These are phyloP conservation scores for Tricholoma matsutake DNA, from an alignment of 768 basidiomycete species.

Conservation along the genomic window DNA sequence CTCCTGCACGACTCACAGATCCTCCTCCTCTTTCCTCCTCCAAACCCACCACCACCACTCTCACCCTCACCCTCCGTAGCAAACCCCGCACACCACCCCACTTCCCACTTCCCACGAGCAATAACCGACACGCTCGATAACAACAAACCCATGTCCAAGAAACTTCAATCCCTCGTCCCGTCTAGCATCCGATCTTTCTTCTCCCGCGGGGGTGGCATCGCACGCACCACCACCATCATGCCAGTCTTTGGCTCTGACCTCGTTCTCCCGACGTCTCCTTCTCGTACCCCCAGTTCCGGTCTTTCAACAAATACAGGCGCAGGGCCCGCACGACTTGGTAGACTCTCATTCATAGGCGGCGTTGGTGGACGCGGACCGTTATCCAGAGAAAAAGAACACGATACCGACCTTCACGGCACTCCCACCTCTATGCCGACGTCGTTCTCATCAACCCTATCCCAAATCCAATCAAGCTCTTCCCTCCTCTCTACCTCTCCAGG, in stretches of 20 bases:
- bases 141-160: slow-evolving; percentile 15
- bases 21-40: slow-evolving; percentile 40
- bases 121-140: background rate
- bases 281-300: slow-evolving; percentile 9
- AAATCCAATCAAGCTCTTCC: slow-evolving; percentile 35
- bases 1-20: slow-evolving; percentile 50
- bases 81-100: slow-evolving; percentile 7
- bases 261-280: slow-evolving; percentile 32
- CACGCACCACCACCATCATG: slow-evolving; percentile 20
- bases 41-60: slow-evolving; percentile 21
- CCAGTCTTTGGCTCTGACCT: slow-evolving; percentile 32
- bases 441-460: slow-evolving; percentile 38
- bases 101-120: slow-evolving; percentile 1
- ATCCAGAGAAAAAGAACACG: background rate
- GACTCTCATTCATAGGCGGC: background rate
- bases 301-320: slow-evolving; percentile 14
- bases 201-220: slow-evolving; percentile 21
- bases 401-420: background rate
- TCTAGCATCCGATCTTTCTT: slow-evolving; percentile 42
- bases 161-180: slow-evolving; percentile 33
- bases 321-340: background rate
- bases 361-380: background rate
- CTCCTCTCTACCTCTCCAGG: slow-evolving; percentile 55
- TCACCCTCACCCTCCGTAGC: slow-evolving; percentile 21
- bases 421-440: background rate